Percentiles rank a stretch among this genome's conserved stretches.
These are phyloP conservation scores for Entrophospora sp. DNA, from an alignment of 192 early-diverging fungal genomes.

Conservation along the genomic window DNA sequence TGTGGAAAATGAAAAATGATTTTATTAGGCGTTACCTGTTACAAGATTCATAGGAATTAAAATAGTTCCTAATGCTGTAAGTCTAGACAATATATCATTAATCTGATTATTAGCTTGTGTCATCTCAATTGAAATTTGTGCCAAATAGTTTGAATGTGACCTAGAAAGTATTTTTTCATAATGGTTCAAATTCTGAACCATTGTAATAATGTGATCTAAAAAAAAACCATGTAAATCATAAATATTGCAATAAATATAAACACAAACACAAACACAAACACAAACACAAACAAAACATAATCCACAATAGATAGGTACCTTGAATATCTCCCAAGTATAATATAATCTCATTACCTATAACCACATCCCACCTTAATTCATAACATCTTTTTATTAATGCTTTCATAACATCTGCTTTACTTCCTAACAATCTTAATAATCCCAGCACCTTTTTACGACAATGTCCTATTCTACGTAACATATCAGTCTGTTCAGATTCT, in stretches of 20 bases:
- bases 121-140: conserved; percentile 69
- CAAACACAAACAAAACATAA: neutral
- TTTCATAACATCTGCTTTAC: conserved; percentile 49
- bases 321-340: conserved; percentile 76
- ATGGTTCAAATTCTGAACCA: conserved; percentile 69
- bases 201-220: conserved; percentile 65
- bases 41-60: conserved; percentile 86
- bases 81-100: conserved; percentile 77
- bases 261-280: neutral
- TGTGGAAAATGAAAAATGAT: too few relatives aligned
- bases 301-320: conserved; percentile 28
- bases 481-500: conserved; percentile 53
- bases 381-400: conserved; percentile 48
- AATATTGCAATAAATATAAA: neutral
- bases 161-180: conserved; percentile 63
- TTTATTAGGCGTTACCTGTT: too few relatives aligned
- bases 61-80: conserved; percentile 83
- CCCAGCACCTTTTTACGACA: conserved; percentile 41
- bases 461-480: conserved; percentile 43
- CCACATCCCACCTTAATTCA: conserved; percentile 26
- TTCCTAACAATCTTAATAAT: conserved; percentile 37
- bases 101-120: conserved; percentile 70
- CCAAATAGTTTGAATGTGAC: conserved; percentile 68
- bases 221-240: neutral
- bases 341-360: conserved; percentile 45